Conservation (phyloP, 2,329 filamentous ascomycete species). For the Pseudocercospora macadamiae region DNA sequence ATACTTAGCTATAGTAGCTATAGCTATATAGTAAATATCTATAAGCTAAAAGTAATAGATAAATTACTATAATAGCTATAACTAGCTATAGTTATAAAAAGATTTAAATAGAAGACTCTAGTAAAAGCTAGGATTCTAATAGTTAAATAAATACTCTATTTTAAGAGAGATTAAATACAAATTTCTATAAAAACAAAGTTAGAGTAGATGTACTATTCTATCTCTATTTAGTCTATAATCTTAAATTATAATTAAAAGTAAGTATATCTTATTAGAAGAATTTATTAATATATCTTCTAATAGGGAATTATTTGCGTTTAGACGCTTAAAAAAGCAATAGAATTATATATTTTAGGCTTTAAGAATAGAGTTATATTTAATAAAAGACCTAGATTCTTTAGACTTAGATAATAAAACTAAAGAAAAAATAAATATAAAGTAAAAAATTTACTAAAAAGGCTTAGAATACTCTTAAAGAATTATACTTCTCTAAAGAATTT, state of each 20-base stretch:
- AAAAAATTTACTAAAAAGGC: neutral
- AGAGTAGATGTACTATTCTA: no score
- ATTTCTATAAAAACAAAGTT: no score
- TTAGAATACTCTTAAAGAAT: conserved; percentile 1
- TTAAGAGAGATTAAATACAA: neutral
- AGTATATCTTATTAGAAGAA: no score
- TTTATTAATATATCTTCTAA: neutral
- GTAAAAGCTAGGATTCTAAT: neutral
- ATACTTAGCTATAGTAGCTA: neutral
- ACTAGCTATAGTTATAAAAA: no score
- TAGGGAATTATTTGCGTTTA: neutral
- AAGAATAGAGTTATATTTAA: conserved; percentile 3
- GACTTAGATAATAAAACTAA: neutral
- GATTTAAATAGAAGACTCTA: no score
- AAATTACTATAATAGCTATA: neutral
- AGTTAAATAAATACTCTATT: neutral
- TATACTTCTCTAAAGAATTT: conserved; percentile 8
- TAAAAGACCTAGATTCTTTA: neutral
- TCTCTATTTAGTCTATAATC: no score
- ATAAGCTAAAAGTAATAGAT: no score
- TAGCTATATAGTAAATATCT: neutral
- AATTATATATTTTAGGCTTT: conserved; percentile 1
- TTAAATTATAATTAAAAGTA: no score
- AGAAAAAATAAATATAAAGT: neutral
- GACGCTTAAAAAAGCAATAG: neutral